These are phyloP conservation scores for Morella rubra DNA, from an alignment of 306 rosid species.

Conservation along the genomic window DNA sequence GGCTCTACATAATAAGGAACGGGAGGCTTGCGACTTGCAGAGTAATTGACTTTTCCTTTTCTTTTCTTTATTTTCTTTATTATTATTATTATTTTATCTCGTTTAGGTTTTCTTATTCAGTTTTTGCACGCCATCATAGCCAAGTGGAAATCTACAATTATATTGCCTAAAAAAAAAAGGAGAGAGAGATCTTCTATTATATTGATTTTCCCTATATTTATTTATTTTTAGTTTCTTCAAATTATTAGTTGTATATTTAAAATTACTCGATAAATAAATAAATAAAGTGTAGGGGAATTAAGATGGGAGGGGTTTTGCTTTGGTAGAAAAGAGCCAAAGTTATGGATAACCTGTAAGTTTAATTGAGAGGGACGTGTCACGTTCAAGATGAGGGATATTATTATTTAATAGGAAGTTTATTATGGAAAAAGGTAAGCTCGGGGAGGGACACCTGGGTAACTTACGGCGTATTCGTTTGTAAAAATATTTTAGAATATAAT, in stretches of 20 bases:
- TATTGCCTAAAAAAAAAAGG: too few relatives aligned
- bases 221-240: background rate
- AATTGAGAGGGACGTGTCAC: background rate
- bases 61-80: background rate
- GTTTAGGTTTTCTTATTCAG: background rate
- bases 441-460: too few relatives aligned
- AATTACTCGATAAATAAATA: too few relatives aligned
- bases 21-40: background rate
- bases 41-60: background rate
- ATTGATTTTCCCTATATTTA: background rate
- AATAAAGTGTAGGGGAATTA: too few relatives aligned
- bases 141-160: background rate
- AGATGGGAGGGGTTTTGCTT: too few relatives aligned
- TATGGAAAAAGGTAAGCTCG: too few relatives aligned
- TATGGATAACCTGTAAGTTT: background rate
- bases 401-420: too few relatives aligned
- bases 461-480: too few relatives aligned
- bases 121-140: constrained; percentile 17
- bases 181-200: background rate
- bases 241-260: too few relatives aligned
- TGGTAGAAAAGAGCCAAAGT: too few relatives aligned
- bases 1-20: background rate
- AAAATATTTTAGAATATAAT: too few relatives aligned
- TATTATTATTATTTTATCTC: too few relatives aligned
- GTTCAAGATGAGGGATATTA: background rate